Percentiles rank a stretch among this genome's conserved stretches.
These are phyloP conservation scores for Aaosphaeria pasadenensis DNA, from an alignment of 2,329 filamentous ascomycete genomes.

Conservation along the genomic window DNA sequence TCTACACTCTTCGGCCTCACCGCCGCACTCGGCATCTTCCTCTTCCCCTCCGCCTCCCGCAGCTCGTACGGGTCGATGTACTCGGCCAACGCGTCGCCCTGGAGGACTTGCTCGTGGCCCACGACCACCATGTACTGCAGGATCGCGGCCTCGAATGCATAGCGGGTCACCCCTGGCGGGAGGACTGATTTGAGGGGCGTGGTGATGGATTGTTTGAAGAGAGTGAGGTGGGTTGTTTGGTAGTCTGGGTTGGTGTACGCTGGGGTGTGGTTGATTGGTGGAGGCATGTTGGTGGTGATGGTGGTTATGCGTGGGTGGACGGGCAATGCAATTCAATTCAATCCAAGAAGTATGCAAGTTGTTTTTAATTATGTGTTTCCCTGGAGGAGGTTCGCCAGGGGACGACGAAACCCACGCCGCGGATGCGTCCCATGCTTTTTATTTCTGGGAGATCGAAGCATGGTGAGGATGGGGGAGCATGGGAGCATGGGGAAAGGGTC, in stretches of 20 bases:
- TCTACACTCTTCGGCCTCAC: constrained; percentile 34
- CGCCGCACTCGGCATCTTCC: constrained; percentile 44
- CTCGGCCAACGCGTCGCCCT: constrained; percentile 38
- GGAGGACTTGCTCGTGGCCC: constrained; percentile 40
- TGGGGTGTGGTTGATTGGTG: constrained; percentile 8
- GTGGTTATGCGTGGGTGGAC: too few relatives aligned
- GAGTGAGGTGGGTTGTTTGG: constrained; percentile 41
- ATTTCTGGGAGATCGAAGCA: too few relatives aligned
- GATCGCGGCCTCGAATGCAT: constrained; percentile 40
- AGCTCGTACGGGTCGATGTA: constrained; percentile 50
- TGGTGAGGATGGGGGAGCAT: too few relatives aligned
- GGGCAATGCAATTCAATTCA: too few relatives aligned
- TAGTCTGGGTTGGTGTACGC: constrained; percentile 41
- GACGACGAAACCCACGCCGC: too few relatives aligned
- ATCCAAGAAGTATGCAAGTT: too few relatives aligned
- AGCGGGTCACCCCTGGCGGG: constrained; percentile 39
- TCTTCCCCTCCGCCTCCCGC: constrained; percentile 36
- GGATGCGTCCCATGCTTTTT: too few relatives aligned
- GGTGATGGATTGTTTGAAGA: constrained; percentile 42
- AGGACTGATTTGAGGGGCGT: constrained; percentile 37
- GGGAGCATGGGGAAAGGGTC: too few relatives aligned
- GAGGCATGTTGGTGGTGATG: neutral
- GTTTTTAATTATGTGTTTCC: too few relatives aligned
- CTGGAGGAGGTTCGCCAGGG: too few relatives aligned
- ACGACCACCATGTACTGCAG: constrained; percentile 32